phyloP scores from a whole-genome alignment of 2,329 filamentous ascomycete genomes.

The Penicillium sp. region DNA sequence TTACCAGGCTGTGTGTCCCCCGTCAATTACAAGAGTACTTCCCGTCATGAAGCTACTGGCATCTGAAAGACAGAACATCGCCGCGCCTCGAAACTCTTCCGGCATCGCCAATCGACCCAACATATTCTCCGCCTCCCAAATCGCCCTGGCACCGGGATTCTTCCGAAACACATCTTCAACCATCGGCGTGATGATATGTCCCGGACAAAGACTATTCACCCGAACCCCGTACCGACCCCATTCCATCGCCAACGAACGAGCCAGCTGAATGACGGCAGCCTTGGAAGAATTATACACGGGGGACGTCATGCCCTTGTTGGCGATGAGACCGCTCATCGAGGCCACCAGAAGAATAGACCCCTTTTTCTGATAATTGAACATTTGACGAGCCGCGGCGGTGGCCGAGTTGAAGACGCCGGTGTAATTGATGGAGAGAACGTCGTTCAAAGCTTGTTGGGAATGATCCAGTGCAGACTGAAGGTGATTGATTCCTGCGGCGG shows the following conservation, averaged over 20 bases:
- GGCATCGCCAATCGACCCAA: constrained; percentile 50
- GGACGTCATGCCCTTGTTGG: constrained; percentile 43
- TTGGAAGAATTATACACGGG: constrained; percentile 51
- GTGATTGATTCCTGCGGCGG: constrained; percentile 41
- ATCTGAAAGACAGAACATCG: constrained; percentile 61
- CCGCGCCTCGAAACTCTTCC: constrained; percentile 59
- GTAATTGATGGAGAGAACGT: constrained; percentile 47
- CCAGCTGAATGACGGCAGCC: constrained; percentile 49
- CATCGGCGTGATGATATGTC: constrained; percentile 63
- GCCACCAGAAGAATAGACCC: constrained; percentile 48
- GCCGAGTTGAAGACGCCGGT: constrained; percentile 46
- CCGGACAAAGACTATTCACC: constrained; percentile 50
- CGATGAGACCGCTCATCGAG: constrained; percentile 47
- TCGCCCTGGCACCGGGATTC: constrained; percentile 55
- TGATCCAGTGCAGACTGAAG: constrained; percentile 38
- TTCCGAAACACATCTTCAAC: constrained; percentile 71
- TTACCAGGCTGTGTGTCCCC: constrained; percentile 55
- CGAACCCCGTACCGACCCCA: constrained; percentile 48
- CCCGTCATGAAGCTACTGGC: constrained; percentile 67
- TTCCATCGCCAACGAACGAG: constrained; percentile 48
- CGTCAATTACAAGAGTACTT: constrained; percentile 63
- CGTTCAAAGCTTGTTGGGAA: constrained; percentile 35
- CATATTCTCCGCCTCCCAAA: constrained; percentile 46
- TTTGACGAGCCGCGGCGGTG: constrained; percentile 44
- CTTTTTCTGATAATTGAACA: constrained; percentile 45